Evolutionary conservation across 208 protist species (phyloP), one percentile per base, ranked within the genome.

Genomic region (Crithidia fasciculata): DNA sequence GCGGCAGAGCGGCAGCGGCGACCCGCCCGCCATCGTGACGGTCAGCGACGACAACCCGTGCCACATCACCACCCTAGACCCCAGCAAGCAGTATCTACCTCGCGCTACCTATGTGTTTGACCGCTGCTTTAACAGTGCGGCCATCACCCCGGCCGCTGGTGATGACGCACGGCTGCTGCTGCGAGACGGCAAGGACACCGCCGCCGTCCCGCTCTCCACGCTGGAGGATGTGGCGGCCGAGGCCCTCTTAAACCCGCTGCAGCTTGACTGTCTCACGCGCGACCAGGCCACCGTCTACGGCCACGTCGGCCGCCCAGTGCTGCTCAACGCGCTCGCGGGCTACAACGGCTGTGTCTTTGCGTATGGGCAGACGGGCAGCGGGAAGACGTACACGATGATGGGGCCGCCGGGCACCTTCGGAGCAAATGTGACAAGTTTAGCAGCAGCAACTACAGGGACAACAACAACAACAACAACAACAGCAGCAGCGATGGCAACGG

Each of bases 331-430:
- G 10, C 81, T 97, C 36, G 80, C 90, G 44, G 92, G 95, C 61
- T 94, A 93, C 81, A 95, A 97, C 78, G 89, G 84, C 40, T 93
- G 91, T 60, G 80, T 98, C 45, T 98, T 97, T 76, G 93, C 93
- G 9, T 98, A 97, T 62, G 94, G 95, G 4, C 90, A 96, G 77
- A 98, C 96, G 4, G 86, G 88, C 52, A 87, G 82, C 43, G 96
- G 96, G 70, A 98, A 98, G 78, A 98, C 96, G 3, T 97, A 96
- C 87, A 97, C 96, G 4, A 98, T 98, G 87, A 87, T 96, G 74
- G 95, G 96, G 0, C 80, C 78, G 18, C 74, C 66, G 2, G 74
- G 67, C 28, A 69, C 44, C 5, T 69, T 69, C 28, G 66, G 67
- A 36, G 66, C 74, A 2, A 37, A 52, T 15, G 41, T 57, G 12